These are phyloP conservation scores for Diospyros kaki DNA, from an alignment of 148 eudicot genomes.

Conservation along the genomic window DNA sequence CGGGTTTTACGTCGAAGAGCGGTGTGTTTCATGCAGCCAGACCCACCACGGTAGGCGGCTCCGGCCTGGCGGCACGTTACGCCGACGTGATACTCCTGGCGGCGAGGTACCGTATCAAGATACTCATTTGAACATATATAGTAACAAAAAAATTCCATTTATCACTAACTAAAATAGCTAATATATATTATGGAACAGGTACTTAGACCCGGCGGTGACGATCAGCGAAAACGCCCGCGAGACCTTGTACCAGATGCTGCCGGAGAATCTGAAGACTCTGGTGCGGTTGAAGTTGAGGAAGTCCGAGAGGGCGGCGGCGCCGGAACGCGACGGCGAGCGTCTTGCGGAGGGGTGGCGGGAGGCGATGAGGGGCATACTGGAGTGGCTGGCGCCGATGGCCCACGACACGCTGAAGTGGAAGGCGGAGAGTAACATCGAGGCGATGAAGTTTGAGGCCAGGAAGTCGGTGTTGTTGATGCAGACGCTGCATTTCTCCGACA, in stretches of 20 bases:
- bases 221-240: slow-evolving; percentile 41
- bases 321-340: slow-evolving; percentile 25
- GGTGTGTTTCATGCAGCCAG: slow-evolving; percentile 61
- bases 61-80: slow-evolving; percentile 60
- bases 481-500: slow-evolving; percentile 73
- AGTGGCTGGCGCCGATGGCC: slow-evolving; percentile 79
- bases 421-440: slow-evolving; percentile 56
- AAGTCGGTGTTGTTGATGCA: slow-evolving; percentile 60
- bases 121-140: too few relatives aligned
- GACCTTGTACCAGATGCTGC: slow-evolving; percentile 57
- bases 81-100: slow-evolving; percentile 62
- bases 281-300: slow-evolving; percentile 55
- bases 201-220: slow-evolving; percentile 23
- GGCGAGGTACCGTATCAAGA: slow-evolving; percentile 29
- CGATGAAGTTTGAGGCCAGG: slow-evolving; percentile 45
- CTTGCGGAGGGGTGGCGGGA: slow-evolving; percentile 75
- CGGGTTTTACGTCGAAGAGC: slow-evolving; percentile 8
- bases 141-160: too few relatives aligned
- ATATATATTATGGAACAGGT: slow-evolving; percentile 10
- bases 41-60: slow-evolving; percentile 66
- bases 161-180: too few relatives aligned
- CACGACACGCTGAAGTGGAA: slow-evolving; percentile 67
- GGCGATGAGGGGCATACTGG: slow-evolving; percentile 52
- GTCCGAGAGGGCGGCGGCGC: slow-evolving; percentile 20
- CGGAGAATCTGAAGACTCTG: slow-evolving; percentile 36